These are phyloP conservation scores for Scytalidium sp. DNA, from an alignment of 2,329 filamentous ascomycete species.

Conservation along the genomic window DNA sequence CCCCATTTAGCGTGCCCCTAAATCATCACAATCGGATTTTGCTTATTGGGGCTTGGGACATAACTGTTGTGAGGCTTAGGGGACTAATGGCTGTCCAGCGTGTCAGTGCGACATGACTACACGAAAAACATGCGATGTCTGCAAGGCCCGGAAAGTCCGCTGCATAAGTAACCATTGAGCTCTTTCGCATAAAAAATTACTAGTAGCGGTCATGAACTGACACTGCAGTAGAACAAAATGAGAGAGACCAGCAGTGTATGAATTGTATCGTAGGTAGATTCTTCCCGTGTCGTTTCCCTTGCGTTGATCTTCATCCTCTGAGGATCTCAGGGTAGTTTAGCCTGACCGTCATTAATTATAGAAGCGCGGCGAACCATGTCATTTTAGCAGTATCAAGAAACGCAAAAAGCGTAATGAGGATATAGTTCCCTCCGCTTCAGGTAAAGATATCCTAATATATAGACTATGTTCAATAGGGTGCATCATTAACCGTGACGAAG, in stretches of 20 bases:
- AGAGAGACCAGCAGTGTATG: slow-evolving; percentile 14
- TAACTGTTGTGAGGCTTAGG: neutral
- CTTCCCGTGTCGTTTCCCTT: too few species aligned
- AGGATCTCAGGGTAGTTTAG: too few species aligned
- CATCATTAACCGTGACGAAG: neutral
- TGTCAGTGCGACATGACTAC: neutral
- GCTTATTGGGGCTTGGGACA: too few species aligned
- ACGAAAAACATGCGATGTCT: slow-evolving; percentile 34
- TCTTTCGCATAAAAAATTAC: slow-evolving; percentile 1
- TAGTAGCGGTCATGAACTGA: neutral
- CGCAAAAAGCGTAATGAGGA: slow-evolving; percentile 7
- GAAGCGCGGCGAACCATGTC: slow-evolving; percentile 19
- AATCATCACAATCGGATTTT: too few species aligned
- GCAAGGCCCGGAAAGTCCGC: slow-evolving; percentile 38
- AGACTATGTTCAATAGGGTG: neutral
- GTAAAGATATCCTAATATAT: neutral
- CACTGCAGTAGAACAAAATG: neutral
- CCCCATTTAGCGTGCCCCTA: too few species aligned
- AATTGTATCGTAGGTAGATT: slow-evolving; percentile 28
- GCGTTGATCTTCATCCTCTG: too few species aligned
- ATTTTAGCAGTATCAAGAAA: slow-evolving; percentile 21
- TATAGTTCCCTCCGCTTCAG: neutral
- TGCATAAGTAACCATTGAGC: slow-evolving; percentile 30
- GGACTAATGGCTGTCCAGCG: neutral
- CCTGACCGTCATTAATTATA: too few species aligned